Conservation (phyloP, 495 filamentous ascomycete species). For the Tuber calosporum region DNA sequence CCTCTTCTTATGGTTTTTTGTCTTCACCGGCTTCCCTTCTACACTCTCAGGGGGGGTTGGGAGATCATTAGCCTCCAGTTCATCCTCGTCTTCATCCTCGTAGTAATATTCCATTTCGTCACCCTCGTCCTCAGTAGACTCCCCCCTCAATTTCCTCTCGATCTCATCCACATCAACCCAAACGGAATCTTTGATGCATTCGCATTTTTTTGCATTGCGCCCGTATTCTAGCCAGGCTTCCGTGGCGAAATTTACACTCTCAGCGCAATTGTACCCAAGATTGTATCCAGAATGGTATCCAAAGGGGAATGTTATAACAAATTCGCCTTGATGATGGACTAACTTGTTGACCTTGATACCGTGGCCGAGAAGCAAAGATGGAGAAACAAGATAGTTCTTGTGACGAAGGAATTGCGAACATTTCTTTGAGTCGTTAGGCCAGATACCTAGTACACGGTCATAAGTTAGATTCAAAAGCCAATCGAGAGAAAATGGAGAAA, state of each 20-base stretch:
- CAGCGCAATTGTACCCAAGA: constrained; percentile 95
- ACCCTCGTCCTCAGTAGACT: constrained; percentile 80
- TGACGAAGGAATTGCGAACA: constrained; percentile 95
- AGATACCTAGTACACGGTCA: constrained; percentile 52
- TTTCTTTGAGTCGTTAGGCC: constrained; percentile 92
- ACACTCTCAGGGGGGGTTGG: constrained; percentile 72
- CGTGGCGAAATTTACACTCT: constrained; percentile 96
- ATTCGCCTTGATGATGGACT: constrained; percentile 95
- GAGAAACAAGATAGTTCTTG: constrained; percentile 97
- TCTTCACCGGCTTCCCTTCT: constrained; percentile 49
- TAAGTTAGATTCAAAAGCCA: constrained; percentile 12
- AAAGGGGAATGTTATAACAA: constrained; percentile 97
- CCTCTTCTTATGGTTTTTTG: constrained; percentile 55
- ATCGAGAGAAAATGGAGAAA: constrained; percentile 4
- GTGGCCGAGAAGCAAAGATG: constrained; percentile 73
- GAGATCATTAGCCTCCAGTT: constrained; percentile 49
- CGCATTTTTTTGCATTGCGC: constrained; percentile 93
- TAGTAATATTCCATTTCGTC: constrained; percentile 66
- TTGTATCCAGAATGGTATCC: constrained; percentile 99
- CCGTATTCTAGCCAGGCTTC: constrained; percentile 91
- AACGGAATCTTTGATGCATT: constrained; percentile 88
- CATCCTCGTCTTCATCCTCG: constrained; percentile 56
- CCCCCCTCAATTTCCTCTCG: constrained; percentile 85
- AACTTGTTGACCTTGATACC: constrained; percentile 92
- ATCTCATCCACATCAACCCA: constrained; percentile 97